These are phyloP conservation scores for Fistulinella prunicolor DNA, from an alignment of 768 basidiomycete species.

Conservation along the genomic window DNA sequence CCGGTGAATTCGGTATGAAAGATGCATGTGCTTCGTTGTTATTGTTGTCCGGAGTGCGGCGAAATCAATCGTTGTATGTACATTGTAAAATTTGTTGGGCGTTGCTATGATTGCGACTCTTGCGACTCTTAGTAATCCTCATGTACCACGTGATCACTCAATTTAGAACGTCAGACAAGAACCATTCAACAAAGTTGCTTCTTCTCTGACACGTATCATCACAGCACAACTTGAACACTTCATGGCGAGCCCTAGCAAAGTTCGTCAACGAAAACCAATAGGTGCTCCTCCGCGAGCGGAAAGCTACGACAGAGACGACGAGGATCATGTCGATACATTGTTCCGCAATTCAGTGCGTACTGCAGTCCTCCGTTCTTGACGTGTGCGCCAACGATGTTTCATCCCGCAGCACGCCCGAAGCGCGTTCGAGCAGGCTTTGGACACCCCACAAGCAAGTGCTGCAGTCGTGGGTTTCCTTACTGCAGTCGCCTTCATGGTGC, in stretches of 20 bases:
- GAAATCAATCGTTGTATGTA: neutral
- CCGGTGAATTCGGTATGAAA: neutral
- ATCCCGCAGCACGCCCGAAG: constrained; percentile 54
- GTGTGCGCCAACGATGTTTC: constrained; percentile 10
- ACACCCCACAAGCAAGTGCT: constrained; percentile 60
- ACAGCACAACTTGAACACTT: constrained; percentile 9
- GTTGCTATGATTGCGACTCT: no score
- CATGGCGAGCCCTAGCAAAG: constrained; percentile 33
- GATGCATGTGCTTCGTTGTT: neutral
- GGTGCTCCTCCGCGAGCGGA: constrained; percentile 17
- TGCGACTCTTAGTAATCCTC: no score
- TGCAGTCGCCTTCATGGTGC: constrained; percentile 72
- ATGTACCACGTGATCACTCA: constrained; percentile 22
- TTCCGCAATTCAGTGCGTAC: constrained; percentile 48
- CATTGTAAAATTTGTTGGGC: no score
- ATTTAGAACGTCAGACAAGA: constrained; percentile 5
- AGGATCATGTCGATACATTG: constrained; percentile 50
- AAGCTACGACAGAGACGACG: constrained; percentile 40
- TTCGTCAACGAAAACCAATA: constrained; percentile 28
- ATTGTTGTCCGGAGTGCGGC: neutral
- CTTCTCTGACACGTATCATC: constrained; percentile 5
- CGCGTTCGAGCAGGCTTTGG: constrained; percentile 57
- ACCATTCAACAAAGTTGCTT: neutral
- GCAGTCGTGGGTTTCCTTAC: constrained; percentile 65
- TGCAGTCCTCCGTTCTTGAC: neutral